phyloP scores from a whole-genome alignment of 2,329 filamentous ascomycete species.

The Fusarium bulbicola region DNA sequence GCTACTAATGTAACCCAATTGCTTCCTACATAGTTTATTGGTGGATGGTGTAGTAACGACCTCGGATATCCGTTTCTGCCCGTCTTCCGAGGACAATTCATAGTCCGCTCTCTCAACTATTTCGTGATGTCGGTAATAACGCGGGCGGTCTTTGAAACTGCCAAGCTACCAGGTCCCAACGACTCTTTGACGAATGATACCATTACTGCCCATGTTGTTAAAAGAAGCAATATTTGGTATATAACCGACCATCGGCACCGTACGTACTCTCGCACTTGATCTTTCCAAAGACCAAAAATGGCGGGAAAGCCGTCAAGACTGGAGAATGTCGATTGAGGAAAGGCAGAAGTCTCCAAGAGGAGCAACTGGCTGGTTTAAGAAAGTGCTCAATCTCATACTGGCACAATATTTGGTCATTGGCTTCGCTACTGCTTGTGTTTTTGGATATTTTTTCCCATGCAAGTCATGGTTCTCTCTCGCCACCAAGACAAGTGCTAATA shows the following conservation, averaged over 20 bases:
- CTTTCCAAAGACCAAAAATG: neutral
- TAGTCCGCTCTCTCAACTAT: conserved; percentile 22
- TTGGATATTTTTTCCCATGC: conserved; percentile 57
- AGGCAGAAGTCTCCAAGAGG: conserved; percentile 10
- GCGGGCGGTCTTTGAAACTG: conserved; percentile 13
- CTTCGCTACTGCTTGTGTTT: conserved; percentile 63
- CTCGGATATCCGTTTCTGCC: conserved; percentile 1
- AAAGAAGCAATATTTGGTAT: neutral
- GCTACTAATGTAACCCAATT: neutral
- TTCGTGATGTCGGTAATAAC: conserved; percentile 36
- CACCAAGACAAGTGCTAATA: conserved; percentile 2
- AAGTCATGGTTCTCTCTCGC: conserved; percentile 32
- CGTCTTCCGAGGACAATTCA: conserved; percentile 21
- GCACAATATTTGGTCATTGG: conserved; percentile 73
- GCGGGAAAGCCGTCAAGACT: neutral
- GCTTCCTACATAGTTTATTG: neutral
- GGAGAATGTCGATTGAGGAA: conserved; percentile 30
- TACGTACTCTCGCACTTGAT: neutral
- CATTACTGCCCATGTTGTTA: neutral
- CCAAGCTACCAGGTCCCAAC: conserved; percentile 19
- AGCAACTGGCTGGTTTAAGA: conserved; percentile 25
- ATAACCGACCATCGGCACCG: neutral
- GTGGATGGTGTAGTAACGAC: neutral
- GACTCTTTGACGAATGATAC: conserved; percentile 12
- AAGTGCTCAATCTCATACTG: conserved; percentile 49